Conservation (phyloP, 2,329 filamentous ascomycete species). For the Raffaelea albimanens region DNA sequence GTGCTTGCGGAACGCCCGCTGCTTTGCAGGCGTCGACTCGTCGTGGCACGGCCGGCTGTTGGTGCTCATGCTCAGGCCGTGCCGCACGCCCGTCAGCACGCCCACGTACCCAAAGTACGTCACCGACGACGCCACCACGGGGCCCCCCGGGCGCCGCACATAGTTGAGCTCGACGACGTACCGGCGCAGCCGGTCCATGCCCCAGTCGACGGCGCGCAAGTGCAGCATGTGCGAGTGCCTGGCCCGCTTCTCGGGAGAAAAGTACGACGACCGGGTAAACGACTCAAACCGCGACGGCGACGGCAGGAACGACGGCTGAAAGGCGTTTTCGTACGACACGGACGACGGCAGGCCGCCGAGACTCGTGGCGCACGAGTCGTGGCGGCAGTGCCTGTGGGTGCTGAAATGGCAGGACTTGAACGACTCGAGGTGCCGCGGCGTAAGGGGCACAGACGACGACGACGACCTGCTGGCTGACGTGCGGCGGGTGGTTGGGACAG, state of each 20-base stretch:
- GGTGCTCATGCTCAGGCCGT: conserved; percentile 37
- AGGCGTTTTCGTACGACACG: no score
- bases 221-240: conserved; percentile 36
- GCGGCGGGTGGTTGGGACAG: no score
- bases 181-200: conserved; percentile 37
- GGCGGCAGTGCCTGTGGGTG: background rate
- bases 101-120: conserved; percentile 41
- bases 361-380: background rate
- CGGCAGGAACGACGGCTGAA: no score
- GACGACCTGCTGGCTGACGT: no score
- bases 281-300: no score
- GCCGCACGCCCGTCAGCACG: conserved; percentile 36
- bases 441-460: no score
- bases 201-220: conserved; percentile 47
- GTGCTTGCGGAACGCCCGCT: conserved; percentile 17
- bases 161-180: conserved; percentile 44
- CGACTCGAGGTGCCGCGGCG: conserved; percentile 16
- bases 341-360: no score
- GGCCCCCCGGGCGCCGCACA: conserved; percentile 22
- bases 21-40: conserved; percentile 20
- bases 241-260: no score
- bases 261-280: no score
- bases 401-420: background rate
- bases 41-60: conserved; percentile 22
- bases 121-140: conserved; percentile 33